Evolutionary conservation across 306 rosid genomes (phyloP).

Genomic region (Bauhinia variegata): DNA sequence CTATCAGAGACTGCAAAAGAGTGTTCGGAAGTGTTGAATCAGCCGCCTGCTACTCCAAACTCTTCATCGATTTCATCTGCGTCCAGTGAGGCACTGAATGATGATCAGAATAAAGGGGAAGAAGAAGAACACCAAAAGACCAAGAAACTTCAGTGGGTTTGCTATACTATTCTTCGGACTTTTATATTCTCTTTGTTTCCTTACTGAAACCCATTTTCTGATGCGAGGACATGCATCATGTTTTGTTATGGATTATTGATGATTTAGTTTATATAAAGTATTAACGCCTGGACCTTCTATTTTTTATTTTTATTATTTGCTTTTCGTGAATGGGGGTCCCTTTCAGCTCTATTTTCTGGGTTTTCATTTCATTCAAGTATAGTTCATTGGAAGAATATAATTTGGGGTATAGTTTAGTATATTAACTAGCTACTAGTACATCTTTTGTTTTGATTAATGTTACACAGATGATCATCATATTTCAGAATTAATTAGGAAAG

Average conservation of each 20-base stretch:
- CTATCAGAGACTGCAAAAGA: conserved; percentile 39
- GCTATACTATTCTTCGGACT: not conserved
- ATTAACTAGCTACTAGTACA: conserved; percentile 1
- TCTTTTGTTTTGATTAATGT: conserved; percentile 19
- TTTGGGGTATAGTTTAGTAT: conserved; percentile 5
- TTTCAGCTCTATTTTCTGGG: not conserved
- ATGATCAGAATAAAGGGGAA: conserved; percentile 49
- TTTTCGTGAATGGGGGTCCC: not conserved
- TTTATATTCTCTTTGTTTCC: not conserved
- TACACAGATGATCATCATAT: not conserved
- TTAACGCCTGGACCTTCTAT: not conserved
- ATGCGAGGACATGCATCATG: conserved; percentile 6
- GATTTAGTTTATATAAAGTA: no score
- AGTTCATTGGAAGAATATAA: conserved; percentile 12
- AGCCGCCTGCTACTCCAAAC: conserved; percentile 74
- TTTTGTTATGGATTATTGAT: not conserved
- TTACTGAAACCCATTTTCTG: conserved; percentile 17
- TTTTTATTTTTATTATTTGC: not conserved
- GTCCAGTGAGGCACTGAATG: conserved; percentile 67
- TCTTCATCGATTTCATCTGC: conserved; percentile 86
- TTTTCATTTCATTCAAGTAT: not conserved
- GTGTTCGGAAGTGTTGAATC: conserved; percentile 54
- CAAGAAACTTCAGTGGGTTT: conserved; percentile 66
- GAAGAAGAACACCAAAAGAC: conserved; percentile 46
- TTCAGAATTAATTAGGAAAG: not conserved